Base-by-base conservation (phyloP, 352 stramenopile genomes). In the Phytophthora litchii region DNA sequence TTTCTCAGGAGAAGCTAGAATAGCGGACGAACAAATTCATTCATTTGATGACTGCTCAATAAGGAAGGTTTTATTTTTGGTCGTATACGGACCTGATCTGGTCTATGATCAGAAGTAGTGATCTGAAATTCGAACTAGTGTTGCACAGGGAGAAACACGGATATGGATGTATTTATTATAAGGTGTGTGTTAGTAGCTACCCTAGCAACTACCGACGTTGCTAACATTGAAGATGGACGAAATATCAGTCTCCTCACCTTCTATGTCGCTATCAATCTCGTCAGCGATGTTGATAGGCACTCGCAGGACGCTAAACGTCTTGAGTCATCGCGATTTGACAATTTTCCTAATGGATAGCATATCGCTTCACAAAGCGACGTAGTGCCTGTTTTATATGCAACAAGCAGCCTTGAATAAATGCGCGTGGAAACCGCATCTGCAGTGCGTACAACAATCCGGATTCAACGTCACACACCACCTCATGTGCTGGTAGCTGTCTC, bases 321-420 rank as follows among this genome's bases (percentile, higher is more conserved):
- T n/a, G 7, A 47, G 48, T 4, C 44, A 62, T 55, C 1, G 34
- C 44, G 19, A 67, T 29, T 3, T 19, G 10, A 19, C 20, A 43
- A 13, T 60, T 25, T 12, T 49, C 45, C 5, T 67, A 40, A 7
- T 21, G 17, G 3, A 60, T 53, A 17, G 27, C 11, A 7, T 44
- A 42, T 1, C 44, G 20, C 14, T 59, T 60, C 41, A 67, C 61
- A 5, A 14, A 17, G 1, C 52, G 43, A 23, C 50, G 58, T n/a
- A 67, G 10, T 21, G 58, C 42, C 37, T 67, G 58, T 38, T 67
- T 67, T 17, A 67, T 19, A 45, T 67, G 41, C 38, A 54, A 67
- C 29, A 67, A 10, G 31, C 49, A 67, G 1, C 58, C 32, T 10
- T 56, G 4, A 10, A 60, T 13, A 14, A 51, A 19, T n/a, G 35